Evolutionary conservation across 108 stramenopile species (phyloP).

Genomic region (Cyclotella choctawhatcheeana): DNA sequence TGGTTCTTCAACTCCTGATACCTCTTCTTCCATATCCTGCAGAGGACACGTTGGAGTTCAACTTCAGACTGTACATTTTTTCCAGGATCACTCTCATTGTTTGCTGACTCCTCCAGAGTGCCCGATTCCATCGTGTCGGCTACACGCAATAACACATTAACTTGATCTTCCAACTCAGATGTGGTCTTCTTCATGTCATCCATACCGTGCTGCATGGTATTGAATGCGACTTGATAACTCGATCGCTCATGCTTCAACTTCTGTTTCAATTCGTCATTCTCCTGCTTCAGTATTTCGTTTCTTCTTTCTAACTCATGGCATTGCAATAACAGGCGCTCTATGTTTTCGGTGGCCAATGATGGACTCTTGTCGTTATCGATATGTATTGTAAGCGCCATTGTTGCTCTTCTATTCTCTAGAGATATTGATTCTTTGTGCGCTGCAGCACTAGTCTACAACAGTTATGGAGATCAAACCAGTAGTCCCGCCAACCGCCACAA

Average conservation of each 20-base stretch:
- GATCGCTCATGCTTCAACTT: not conserved
- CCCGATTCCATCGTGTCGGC: not conserved
- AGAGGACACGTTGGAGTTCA: not conserved
- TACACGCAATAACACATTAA: not conserved
- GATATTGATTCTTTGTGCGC: too few relatives aligned
- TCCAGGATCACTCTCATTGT: not conserved
- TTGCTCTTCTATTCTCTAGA: too few relatives aligned
- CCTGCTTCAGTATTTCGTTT: not conserved
- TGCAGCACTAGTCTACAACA: too few relatives aligned
- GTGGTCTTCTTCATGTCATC: slow-evolving; percentile 16
- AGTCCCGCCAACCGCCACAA: too few relatives aligned
- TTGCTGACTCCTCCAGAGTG: not conserved
- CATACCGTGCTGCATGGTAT: not conserved
- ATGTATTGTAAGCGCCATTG: too few relatives aligned
- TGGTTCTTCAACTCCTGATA: not conserved
- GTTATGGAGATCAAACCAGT: too few relatives aligned
- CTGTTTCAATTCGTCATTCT: not conserved
- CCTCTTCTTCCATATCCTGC: slow-evolving; percentile 1
- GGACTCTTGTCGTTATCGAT: not conserved
- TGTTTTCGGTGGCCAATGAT: not conserved
- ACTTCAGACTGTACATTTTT: slow-evolving; percentile 8
- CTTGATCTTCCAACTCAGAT: not conserved
- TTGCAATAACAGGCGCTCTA: not conserved
- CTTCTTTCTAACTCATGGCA: not conserved
- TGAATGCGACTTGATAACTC: not conserved